These are phyloP conservation scores for Aspergillus tubingensis DNA, from an alignment of 2,329 filamentous ascomycete genomes.

Conservation along the genomic window DNA sequence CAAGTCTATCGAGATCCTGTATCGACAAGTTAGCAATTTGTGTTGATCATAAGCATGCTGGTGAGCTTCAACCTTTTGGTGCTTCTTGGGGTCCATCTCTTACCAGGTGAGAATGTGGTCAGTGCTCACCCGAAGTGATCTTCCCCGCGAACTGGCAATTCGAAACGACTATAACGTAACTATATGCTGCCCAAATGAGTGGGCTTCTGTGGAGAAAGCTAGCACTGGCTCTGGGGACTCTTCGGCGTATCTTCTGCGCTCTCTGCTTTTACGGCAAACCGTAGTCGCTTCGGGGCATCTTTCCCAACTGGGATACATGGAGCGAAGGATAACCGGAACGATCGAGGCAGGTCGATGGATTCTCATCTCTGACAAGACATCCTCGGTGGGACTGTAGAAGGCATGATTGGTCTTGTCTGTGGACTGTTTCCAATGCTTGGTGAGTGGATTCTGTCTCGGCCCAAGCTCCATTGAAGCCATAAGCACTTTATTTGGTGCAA, in stretches of 20 bases:
- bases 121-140: neutral
- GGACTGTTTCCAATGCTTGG: neutral
- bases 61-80: constrained; percentile 17
- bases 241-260: neutral
- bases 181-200: neutral
- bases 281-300: neutral
- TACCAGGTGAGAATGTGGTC: neutral
- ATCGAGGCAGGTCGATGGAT: neutral
- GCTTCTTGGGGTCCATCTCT: constrained; percentile 4
- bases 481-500: neutral
- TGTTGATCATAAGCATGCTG: neutral
- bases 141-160: neutral
- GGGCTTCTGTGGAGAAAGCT: neutral
- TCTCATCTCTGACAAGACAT: neutral
- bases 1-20: constrained; percentile 32
- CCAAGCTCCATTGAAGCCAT: neutral
- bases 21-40: neutral
- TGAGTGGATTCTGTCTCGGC: neutral
- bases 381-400: neutral
- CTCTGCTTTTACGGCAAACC: neutral
- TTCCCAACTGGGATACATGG: neutral
- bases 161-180: neutral
- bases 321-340: neutral
- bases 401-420: neutral
- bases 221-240: neutral